phyloP scores from a whole-genome alignment of 164 flowering plant genomes.

The Chloranthus sessilifolius region DNA sequence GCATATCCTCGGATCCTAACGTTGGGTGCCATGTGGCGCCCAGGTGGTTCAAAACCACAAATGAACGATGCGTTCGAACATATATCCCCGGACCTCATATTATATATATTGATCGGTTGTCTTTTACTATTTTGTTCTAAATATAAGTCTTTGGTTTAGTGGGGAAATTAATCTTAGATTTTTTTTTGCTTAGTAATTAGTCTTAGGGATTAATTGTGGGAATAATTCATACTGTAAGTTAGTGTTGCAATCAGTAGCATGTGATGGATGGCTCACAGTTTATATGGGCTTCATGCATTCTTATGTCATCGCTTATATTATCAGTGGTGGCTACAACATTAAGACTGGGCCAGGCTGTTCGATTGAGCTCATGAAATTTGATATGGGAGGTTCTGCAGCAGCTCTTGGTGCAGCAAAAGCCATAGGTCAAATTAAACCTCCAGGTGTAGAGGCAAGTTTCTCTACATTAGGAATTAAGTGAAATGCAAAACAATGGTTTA shows the following conservation, averaged over 20 bases:
- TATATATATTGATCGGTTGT: too few relatives aligned
- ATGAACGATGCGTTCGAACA: too few relatives aligned
- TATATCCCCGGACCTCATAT: too few relatives aligned
- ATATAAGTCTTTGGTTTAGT: too few relatives aligned
- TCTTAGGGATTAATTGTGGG: too few relatives aligned
- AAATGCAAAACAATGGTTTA: background rate
- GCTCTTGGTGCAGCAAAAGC: constrained; percentile 97
- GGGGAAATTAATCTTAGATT: too few relatives aligned
- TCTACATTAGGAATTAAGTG: background rate
- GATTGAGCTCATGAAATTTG: constrained; percentile 91
- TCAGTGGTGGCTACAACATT: constrained; percentile 98
- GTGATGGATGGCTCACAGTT: background rate
- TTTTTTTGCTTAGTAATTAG: too few relatives aligned
- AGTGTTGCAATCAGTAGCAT: background rate
- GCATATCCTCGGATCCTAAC: too few relatives aligned
- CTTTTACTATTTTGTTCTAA: too few relatives aligned
- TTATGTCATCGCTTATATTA: constrained; percentile 15
- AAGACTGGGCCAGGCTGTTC: constrained; percentile 92
- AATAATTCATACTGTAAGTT: too few relatives aligned
- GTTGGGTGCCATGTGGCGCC: too few relatives aligned
- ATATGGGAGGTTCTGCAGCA: constrained; percentile 99
- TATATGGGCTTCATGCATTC: background rate
- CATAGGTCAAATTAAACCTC: constrained; percentile 87
- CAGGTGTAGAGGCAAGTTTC: constrained; percentile 77
- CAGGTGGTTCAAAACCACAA: too few relatives aligned